Evolutionary conservation across 192 early-diverging fungal species (phyloP).

Genomic region (Gorgonomyces haynaldii): DNA sequence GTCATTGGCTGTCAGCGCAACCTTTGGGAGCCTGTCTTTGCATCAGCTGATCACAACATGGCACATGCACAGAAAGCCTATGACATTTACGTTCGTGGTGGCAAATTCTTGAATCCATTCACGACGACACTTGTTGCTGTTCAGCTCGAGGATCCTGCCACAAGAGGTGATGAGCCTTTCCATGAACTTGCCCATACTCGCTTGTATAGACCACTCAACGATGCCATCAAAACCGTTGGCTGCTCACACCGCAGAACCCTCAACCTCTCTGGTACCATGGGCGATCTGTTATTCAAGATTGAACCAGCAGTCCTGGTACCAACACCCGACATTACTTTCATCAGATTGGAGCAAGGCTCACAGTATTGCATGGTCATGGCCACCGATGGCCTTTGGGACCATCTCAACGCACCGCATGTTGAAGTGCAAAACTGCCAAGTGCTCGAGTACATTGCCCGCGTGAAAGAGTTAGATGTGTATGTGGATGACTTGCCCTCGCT

Average conservation of each 20-base stretch:
- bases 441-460: slow-evolving; percentile 10
- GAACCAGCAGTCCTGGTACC: slow-evolving; percentile 39
- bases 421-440: slow-evolving; percentile 17
- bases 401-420: slow-evolving; percentile 23
- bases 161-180: slow-evolving; percentile 20
- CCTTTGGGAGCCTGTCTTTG: slow-evolving; percentile 32
- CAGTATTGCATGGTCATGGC: slow-evolving; percentile 37
- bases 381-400: slow-evolving; percentile 55
- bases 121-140: slow-evolving; percentile 25
- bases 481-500: slow-evolving; percentile 6
- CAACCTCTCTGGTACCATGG: slow-evolving; percentile 52
- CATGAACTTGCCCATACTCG: slow-evolving; percentile 33
- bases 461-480: slow-evolving; percentile 13
- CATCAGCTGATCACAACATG: slow-evolving; percentile 47
- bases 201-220: slow-evolving; percentile 36
- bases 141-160: slow-evolving; percentile 11
- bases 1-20: slow-evolving; percentile 11
- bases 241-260: slow-evolving; percentile 44
- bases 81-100: slow-evolving; percentile 34
- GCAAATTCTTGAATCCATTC: slow-evolving; percentile 39
- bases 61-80: slow-evolving; percentile 42
- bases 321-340: slow-evolving; percentile 38
- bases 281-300: slow-evolving; percentile 50
- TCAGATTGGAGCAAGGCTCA: slow-evolving; percentile 18
- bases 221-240: slow-evolving; percentile 34